Evolutionary conservation across 305 asterid genomes (phyloP).

Genomic region (Coffea humblotiana): DNA sequence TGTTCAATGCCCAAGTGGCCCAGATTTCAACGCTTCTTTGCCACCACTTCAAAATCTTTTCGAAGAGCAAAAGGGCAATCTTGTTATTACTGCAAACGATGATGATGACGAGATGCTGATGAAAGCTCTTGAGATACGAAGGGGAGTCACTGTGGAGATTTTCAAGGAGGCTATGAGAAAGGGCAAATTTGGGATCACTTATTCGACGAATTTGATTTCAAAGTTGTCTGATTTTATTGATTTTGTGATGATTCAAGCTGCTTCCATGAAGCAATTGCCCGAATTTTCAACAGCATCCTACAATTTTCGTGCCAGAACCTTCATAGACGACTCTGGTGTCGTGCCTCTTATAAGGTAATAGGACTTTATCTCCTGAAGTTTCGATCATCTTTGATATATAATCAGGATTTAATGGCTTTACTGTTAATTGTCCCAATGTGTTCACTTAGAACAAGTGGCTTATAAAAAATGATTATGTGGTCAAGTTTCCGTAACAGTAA

Average conservation of each 20-base stretch:
- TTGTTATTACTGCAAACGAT: constrained; percentile 27
- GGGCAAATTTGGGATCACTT: constrained; percentile 82
- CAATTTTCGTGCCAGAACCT: constrained; percentile 61
- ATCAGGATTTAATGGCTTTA: neutral
- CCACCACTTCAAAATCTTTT: constrained; percentile 43
- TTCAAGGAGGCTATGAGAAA: constrained; percentile 73
- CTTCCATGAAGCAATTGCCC: constrained; percentile 62
- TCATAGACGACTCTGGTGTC: constrained; percentile 59
- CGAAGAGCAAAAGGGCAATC: constrained; percentile 21
- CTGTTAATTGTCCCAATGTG: neutral
- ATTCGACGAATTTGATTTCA: constrained; percentile 54
- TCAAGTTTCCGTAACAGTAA: neutral
- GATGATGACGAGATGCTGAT: constrained; percentile 77
- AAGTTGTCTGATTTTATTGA: constrained; percentile 62
- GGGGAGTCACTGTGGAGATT: constrained; percentile 74
- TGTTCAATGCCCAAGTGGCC: constrained; percentile 25
- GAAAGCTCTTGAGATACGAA: constrained; percentile 80
- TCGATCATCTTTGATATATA: neutral
- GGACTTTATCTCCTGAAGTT: neutral
- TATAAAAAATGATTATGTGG: neutral
- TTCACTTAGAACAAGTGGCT: neutral
- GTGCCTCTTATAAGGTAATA: constrained; percentile 82
- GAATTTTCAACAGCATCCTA: constrained; percentile 63
- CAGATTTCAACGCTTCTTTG: constrained; percentile 31
- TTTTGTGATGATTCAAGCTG: constrained; percentile 83